Percentiles rank a stretch among this genome's conserved stretches.
Conservation (phyloP, 768 basidiomycete genomes). For the Suillus ampliporus region DNA sequence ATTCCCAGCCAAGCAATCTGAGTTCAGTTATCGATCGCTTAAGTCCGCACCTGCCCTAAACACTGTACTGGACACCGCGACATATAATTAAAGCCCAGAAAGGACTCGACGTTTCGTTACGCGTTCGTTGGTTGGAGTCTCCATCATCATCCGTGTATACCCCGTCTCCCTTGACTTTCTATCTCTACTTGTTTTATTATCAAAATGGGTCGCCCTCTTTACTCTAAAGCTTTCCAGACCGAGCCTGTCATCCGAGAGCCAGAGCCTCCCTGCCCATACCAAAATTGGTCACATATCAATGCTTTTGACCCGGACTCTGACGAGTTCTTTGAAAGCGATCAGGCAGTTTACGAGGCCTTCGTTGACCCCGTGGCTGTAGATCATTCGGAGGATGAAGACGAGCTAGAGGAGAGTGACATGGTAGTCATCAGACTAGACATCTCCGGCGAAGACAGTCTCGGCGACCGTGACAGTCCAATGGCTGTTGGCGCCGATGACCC, state of each 20-base stretch:
- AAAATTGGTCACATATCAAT: constrained; percentile 69
- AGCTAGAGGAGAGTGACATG: constrained; percentile 41
- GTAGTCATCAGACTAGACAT: constrained; percentile 36
- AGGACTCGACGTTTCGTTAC: constrained; percentile 5
- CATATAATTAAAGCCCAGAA: constrained; percentile 21
- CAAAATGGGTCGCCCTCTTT: constrained; percentile 66
- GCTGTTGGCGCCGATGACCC: constrained; percentile 50
- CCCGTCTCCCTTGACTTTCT: constrained; percentile 12
- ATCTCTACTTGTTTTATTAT: constrained; percentile 34
- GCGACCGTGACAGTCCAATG: constrained; percentile 56
- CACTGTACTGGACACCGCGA: constrained; percentile 5
- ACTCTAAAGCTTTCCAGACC: constrained; percentile 49
- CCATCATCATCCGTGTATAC: constrained; percentile 19
- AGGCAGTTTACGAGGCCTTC: constrained; percentile 69
- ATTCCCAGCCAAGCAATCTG: not conserved
- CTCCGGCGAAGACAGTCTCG: constrained; percentile 48
- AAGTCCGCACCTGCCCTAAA: constrained; percentile 45
- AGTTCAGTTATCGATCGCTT: constrained; percentile 19
- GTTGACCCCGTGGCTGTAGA: constrained; percentile 44
- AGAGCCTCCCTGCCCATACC: constrained; percentile 44
- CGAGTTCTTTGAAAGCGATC: constrained; percentile 68
- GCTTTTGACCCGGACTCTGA: constrained; percentile 84
- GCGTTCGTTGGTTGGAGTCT: constrained; percentile 9
- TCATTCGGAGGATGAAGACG: constrained; percentile 18
- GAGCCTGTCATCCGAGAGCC: constrained; percentile 51